Base-by-base conservation (phyloP, 345 rosid genomes). In the Euphorbia lathyris region DNA sequence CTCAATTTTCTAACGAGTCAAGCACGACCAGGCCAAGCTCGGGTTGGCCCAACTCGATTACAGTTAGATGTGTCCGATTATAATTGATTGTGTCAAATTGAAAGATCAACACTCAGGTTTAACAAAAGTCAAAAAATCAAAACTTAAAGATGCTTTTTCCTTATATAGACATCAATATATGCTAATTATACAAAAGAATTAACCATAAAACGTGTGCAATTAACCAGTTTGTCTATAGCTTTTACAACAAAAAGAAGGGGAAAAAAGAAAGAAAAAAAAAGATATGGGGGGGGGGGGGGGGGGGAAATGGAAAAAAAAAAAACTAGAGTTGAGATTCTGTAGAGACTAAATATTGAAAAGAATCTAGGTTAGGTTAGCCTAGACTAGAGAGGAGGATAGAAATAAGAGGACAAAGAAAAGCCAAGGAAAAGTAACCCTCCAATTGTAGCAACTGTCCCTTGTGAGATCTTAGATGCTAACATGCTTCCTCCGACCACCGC, bases 401-500 rank as follows among this genome's bases (percentile, higher is more conserved):
- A 87, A 79, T 92, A 95, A 7, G 99, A 95, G 14, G 99, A 92
- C 57, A 95, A 50, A 17, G 99, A 95, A 71, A 95, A 95, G 20
- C 92, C 77, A 1, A 95, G 95, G 87, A 95, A 95, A 67, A 95
- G 98, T 68, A 95, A 60, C 77, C 99, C 99, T 69, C 99, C 99
- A 14, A 95, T 70, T 0, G 89, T 85, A 4, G 99, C 99, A 14
- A 95, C 99, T 0, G 99, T 90, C 72, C 96, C 86, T 72, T 95
- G 99, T 0, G 99, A 92, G 74, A 95, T 95, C 81, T 86, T 95
- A 59, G 99, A 86, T 47, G 99, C 99, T 23, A 95, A 78, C 94
- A 95, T 85, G 88, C 99, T 95, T 68, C 99, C 99, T 63, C 99
- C 99, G 36, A 95, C 86, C 73, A 95, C 99, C 5, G 99, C 99